Evolutionary conservation across 192 early-diverging fungal species (phyloP).

Genomic region (Entomortierella lignicola): DNA sequence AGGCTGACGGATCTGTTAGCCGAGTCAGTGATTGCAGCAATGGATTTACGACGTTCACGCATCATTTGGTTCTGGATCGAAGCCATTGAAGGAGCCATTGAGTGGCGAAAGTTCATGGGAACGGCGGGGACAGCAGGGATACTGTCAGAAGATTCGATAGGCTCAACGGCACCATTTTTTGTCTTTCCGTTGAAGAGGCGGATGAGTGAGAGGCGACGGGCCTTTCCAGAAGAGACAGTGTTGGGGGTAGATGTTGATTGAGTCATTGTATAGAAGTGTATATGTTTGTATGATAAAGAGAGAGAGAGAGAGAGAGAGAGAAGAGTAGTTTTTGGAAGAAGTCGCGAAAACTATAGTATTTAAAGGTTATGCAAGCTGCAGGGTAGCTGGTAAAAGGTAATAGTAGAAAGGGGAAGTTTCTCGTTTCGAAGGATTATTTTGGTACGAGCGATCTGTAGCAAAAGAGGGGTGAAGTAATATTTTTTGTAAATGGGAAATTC

Average conservation of each 20-base stretch:
- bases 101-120: slow-evolving; percentile 42
- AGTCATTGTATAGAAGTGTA: slow-evolving; percentile 3
- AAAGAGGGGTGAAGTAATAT: slow-evolving; percentile 3
- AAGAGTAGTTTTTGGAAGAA: background rate
- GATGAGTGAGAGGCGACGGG: slow-evolving; percentile 40
- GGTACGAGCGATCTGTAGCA: slow-evolving; percentile 1
- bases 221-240: slow-evolving; percentile 12
- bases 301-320: background rate
- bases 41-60: slow-evolving; percentile 45
- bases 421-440: slow-evolving; percentile 3
- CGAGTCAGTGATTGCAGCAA: slow-evolving; percentile 33
- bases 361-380: background rate
- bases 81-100: slow-evolving; percentile 37
- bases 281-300: background rate
- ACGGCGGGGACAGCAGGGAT: slow-evolving; percentile 20
- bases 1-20: slow-evolving; percentile 31
- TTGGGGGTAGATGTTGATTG: slow-evolving; percentile 5
- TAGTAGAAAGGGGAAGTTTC: background rate
- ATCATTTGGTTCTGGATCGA: slow-evolving; percentile 42
- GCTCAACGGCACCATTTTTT: background rate
- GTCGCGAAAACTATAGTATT: background rate
- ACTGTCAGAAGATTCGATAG: slow-evolving; percentile 2
- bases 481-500: background rate
- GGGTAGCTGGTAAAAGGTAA: too few relatives aligned
- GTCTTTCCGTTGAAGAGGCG: slow-evolving; percentile 38